Conservation (phyloP, 306 rosid genomes). For the cucumber (Cucumis sativus) region DNA sequence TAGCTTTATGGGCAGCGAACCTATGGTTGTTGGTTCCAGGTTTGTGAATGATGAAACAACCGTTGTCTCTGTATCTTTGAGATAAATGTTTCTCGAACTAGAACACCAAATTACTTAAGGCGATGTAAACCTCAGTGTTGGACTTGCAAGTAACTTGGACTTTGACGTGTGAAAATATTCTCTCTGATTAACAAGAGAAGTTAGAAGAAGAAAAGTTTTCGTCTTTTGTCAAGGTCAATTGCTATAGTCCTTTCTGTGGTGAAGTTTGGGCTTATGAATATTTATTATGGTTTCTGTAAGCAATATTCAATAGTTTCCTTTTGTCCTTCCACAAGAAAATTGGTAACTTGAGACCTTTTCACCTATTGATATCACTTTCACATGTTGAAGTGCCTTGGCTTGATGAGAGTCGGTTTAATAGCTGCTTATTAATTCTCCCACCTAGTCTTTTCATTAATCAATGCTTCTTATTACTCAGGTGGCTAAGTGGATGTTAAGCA, state of each 20-base stretch:
- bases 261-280: not conserved
- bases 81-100: not conserved
- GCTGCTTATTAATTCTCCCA: not conserved
- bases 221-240: not conserved
- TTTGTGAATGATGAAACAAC: not conserved
- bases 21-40: not conserved
- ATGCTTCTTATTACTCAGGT: constrained; percentile 31
- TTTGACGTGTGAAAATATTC: not conserved
- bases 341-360: not conserved
- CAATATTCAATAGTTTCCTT: not conserved
- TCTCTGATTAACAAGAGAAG: not conserved
- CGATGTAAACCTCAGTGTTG: not conserved
- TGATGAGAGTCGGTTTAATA: not conserved
- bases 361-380: not conserved
- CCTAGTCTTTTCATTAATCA: not conserved
- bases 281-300: not conserved
- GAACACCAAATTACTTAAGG: not conserved
- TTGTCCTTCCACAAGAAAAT: not conserved
- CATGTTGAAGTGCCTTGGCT: not conserved
- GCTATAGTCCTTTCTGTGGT: not conserved
- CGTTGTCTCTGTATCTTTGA: not conserved
- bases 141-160: not conserved
- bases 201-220: not conserved
- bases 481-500: constrained; percentile 97
- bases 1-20: not conserved